Evolutionary conservation across 805 yeast genomes (phyloP), one percentile per base, ranked within the genome.

Genomic region (Yueomyces sp.): DNA sequence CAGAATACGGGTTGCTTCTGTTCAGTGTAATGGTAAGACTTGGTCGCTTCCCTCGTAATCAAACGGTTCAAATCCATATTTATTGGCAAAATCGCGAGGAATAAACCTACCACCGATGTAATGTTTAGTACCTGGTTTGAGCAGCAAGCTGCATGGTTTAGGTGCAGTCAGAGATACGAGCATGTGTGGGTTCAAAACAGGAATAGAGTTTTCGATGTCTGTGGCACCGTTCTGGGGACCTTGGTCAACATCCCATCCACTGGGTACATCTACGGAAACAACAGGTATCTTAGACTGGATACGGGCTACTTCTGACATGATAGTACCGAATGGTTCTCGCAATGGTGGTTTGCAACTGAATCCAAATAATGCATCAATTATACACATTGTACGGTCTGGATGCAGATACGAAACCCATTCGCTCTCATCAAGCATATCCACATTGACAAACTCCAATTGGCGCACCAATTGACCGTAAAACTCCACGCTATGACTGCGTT

Each of bases 211-310:
- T 19, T 19, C 19, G 19, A 19, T 19, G 8, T 9, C 5, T 11
- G 37, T 34, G 5, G 8, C n/a, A 8, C 65, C 61, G 2, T 60
- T 63, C 0, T 66, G 62, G 0, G 92, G 94, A 0, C 98, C 98
- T 5, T 71, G 55, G 55, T 92, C 94, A 8, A 92, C 97, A 56
- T 88, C 90, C 98, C 98, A 92, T 0, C 96, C 95, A 2, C 95
- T 83, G 0, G 98, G 98, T 40, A 90, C 76, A 60, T 92, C 98
- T 2, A 92, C 84, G 0, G 94, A 76, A 0, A 85, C 73, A 2
- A 87, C 74, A 1, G 88, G 90, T 2, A 76, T 55, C 1, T 48
- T 45, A 7, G 50, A 44, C 36, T 60, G 67, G 33, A 44, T 42
- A 2, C 54, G 45, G 5, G 66, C 54, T 49, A 83, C 58, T 5